Conservation (phyloP, 177 flowering plant genomes). For the Vitis hybrid region DNA sequence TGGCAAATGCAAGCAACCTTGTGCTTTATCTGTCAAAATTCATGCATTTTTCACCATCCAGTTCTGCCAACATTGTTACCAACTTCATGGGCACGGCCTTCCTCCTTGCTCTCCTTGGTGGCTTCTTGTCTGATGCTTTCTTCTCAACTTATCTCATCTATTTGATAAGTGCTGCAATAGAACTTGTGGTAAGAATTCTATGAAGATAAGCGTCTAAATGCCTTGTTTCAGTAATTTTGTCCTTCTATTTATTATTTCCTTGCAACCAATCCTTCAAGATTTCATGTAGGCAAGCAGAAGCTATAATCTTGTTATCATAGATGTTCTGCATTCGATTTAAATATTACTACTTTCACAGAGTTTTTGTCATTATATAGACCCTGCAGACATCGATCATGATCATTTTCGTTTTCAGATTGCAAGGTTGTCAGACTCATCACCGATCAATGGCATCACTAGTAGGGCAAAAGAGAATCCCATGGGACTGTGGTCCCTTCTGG, state of each 20-base stretch:
- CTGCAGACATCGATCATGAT: too few relatives aligned
- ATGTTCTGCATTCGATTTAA: too few relatives aligned
- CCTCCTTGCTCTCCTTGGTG: slow-evolving; percentile 77
- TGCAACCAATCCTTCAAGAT: too few relatives aligned
- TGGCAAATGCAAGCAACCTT: slow-evolving; percentile 78
- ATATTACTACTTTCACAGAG: too few relatives aligned
- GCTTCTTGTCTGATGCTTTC: slow-evolving; percentile 72
- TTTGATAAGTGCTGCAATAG: slow-evolving; percentile 49
- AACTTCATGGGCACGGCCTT: slow-evolving; percentile 90
- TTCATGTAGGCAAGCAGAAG: too few relatives aligned
- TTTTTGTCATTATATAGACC: too few relatives aligned
- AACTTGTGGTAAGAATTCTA: slow-evolving; percentile 48
- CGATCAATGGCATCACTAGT: background rate
- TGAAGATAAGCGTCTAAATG: background rate
- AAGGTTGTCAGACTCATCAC: background rate
- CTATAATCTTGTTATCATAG: too few relatives aligned
- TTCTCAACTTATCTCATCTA: slow-evolving; percentile 55
- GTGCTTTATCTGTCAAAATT: slow-evolving; percentile 52
- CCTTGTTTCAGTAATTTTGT: background rate
- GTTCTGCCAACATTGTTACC: slow-evolving; percentile 67
- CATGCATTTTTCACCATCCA: slow-evolving; percentile 66
- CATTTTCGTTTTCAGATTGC: background rate
- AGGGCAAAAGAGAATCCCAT: background rate
- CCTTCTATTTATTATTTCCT: background rate
- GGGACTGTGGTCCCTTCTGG: background rate